Evolutionary conservation across 1,284 basidiomycete species (phyloP).

Genomic region (Marasmius sp.): DNA sequence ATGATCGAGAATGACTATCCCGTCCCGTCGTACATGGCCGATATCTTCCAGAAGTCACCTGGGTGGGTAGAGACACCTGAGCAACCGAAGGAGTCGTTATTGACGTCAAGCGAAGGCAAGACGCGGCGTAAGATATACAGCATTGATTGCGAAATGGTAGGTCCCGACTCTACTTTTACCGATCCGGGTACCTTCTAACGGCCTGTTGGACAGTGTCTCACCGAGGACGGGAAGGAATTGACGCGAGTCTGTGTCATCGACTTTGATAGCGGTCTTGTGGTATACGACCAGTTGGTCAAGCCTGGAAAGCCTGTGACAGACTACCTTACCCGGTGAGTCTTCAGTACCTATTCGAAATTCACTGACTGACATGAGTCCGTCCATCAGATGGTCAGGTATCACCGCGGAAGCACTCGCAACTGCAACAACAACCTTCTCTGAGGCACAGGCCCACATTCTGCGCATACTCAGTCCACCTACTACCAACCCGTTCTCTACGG

Average conservation of each 20-base stretch:
- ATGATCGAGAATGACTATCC: slow-evolving; percentile 93
- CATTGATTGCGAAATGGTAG: slow-evolving; percentile 94
- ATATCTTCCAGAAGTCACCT: slow-evolving; percentile 60
- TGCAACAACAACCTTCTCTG: slow-evolving; percentile 72
- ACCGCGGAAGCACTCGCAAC: slow-evolving; percentile 68
- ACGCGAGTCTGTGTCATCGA: slow-evolving; percentile 85
- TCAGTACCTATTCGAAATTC: background rate
- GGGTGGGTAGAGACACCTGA: slow-evolving; percentile 79
- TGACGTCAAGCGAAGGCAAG: slow-evolving; percentile 23
- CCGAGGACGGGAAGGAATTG: slow-evolving; percentile 85
- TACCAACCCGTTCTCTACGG: slow-evolving; percentile 39
- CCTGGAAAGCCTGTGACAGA: slow-evolving; percentile 80
- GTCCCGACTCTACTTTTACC: slow-evolving; percentile 21
- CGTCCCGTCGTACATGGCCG: slow-evolving; percentile 76
- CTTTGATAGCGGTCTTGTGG: slow-evolving; percentile 62
- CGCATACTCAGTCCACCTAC: slow-evolving; percentile 52
- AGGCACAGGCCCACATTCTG: slow-evolving; percentile 75
- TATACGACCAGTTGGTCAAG: slow-evolving; percentile 87
- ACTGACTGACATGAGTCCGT: background rate
- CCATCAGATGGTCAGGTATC: slow-evolving; percentile 83
- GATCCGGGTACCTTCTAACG: background rate
- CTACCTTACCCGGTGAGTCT: slow-evolving; percentile 78
- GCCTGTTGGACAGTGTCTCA: slow-evolving; percentile 62
- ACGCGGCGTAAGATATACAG: slow-evolving; percentile 53
- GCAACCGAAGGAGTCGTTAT: slow-evolving; percentile 31